Base-by-base conservation (phyloP, 768 basidiomycete species). In the Mycena amicta region DNA sequence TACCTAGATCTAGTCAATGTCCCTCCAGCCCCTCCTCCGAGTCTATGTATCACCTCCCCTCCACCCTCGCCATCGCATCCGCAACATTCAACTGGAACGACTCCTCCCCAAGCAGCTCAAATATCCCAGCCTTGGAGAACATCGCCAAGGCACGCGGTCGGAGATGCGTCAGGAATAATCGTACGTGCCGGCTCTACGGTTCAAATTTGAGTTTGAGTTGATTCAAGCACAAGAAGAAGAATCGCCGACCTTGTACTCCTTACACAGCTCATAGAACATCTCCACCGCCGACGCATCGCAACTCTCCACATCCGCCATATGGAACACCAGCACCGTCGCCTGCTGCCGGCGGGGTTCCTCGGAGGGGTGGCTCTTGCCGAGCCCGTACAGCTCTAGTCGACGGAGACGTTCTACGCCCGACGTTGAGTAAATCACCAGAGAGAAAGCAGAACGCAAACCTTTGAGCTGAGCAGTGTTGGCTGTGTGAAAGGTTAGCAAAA, bases 401-500 rank as follows among this genome's bases (percentile, higher is more conserved):
- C 91, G 80, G 25, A 95, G 75, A 18, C 91, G 89, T 71, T 89
- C 94, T 90, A 66, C n/a, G n/a, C n/a, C n/a, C n/a, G n/a, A n/a
- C n/a, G n/a, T n/a, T n/a, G n/a, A n/a, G n/a, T 13, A 15, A 45
- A 8, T 45, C 45, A 39, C 15, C 22, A 28, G 20, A 50, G 16
- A 31, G 43, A 55, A 26, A 23, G 22, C 16, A 16, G 49, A 56
- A 55, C 39, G 53, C 70, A 30, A 64, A 85, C 89, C 95, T 78
- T 98, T 98, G 22, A 99, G 76, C 67, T 95, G 94, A 31, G 94
- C 91, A 22, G 95, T 95, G 70, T 99, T 99, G 13, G 96, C 95
- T 91, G 20, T 8, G 23, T 23, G 37, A 47, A 20, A 55, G 49
- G 50, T 51, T n/a, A 58, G 52, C 33, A 30, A 47, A 26, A 23